Evolutionary conservation across 768 basidiomycete genomes (phyloP), one percentile per base, ranked within the genome.

Genomic region (Tylopilus sp.): DNA sequence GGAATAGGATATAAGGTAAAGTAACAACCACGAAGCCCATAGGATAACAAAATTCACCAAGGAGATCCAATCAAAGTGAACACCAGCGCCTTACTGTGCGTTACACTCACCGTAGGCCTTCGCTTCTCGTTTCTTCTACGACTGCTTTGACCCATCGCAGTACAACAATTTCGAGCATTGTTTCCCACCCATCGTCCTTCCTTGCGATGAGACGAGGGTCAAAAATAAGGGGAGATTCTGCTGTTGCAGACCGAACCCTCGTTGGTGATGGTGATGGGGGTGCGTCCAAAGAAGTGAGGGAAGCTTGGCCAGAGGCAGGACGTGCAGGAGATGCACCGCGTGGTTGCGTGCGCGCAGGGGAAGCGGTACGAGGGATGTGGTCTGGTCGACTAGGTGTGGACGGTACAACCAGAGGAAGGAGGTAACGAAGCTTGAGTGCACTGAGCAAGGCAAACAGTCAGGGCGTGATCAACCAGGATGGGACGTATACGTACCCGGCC

Each of bases 371-470:
- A 42, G 66, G 54, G 22, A 56, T 62, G 55, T 64, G 61, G 17
- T 63, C 63, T 55, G 62, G 55, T 53, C 66, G 63, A n/a, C 63
- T 56, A 1, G 70, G 63, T 29, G 74, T 69, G 5, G 76, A 71
- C 3, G 84, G 84, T 5, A 79, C 70, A 40, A 81, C 73, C 30
- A 95, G 78, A 6, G 87, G 85, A 17, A 94, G 74, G 53, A 84
- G 74, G 61, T 94, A 95, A 19, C 92, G 85, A 25, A 94, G 72
- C 62, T 89, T 92, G 56, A 95, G 73, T 0, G 92, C 92, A 2
- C 91, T 87, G 25, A 6, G 22, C n/a, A 54, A 29, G 52, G 42
- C 53, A 25, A 16, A 36, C 40, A 19, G 45, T 57, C 41, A 54
- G 40, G 0, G 5, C 11, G 3, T 6, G 17, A 29, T 36, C 30